Conservation (phyloP, 192 early-diverging fungal genomes). For the Backusella parvicylindrica region DNA sequence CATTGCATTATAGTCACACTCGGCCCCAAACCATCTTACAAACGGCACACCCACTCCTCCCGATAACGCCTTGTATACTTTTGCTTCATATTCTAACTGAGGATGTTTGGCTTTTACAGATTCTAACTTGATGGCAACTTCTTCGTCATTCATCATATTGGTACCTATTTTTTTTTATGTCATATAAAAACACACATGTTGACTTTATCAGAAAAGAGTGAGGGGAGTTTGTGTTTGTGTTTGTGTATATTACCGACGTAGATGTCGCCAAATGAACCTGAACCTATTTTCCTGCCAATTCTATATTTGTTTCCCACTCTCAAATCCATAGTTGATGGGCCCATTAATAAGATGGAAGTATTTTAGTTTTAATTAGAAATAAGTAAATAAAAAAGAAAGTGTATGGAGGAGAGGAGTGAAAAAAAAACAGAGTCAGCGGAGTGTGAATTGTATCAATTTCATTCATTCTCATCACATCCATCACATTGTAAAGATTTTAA, state of each 20-base stretch:
- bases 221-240: background rate
- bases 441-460: no score
- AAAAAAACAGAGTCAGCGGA: background rate
- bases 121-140: constrained; percentile 98
- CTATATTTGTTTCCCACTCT: constrained; percentile 92
- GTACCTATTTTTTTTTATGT: constrained; percentile 50
- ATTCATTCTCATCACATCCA: no score
- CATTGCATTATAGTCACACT: constrained; percentile 83
- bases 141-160: constrained; percentile 86
- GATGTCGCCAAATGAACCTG: constrained; percentile 97
- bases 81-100: constrained; percentile 96
- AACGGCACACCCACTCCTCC: constrained; percentile 91
- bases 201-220: background rate
- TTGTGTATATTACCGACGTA: constrained; percentile 65
- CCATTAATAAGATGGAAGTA: background rate
- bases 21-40: constrained; percentile 79
- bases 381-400: background rate
- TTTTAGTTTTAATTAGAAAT: background rate
- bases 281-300: constrained; percentile 94
- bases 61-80: constrained; percentile 92
- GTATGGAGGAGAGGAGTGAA: background rate
- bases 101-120: constrained; percentile 92
- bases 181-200: background rate
- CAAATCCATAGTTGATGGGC: constrained; percentile 45
- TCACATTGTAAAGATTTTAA: no score